These are phyloP conservation scores for Chara braunii DNA, from an alignment of 139 green algal genomes.

Conservation along the genomic window DNA sequence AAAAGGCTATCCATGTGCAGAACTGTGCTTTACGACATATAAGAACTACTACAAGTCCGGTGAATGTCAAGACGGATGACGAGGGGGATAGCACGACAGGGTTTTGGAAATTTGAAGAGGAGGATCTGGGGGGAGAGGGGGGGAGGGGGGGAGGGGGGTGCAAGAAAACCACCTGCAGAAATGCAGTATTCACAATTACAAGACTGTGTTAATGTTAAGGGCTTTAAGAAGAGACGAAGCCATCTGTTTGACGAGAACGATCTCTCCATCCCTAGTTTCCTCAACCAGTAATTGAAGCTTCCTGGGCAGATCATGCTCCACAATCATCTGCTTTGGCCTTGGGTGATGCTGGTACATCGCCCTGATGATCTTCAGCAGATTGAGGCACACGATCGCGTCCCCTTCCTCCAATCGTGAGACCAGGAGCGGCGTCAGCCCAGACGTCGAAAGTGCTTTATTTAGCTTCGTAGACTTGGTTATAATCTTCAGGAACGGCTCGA, in stretches of 20 bases:
- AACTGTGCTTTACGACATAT: too few relatives aligned
- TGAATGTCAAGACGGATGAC: too few relatives aligned
- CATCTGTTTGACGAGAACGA: slow-evolving; percentile 43
- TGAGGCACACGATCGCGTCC: slow-evolving; percentile 18
- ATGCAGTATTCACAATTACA: slow-evolving; percentile 11
- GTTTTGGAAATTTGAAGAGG: too few relatives aligned
- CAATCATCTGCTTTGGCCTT: slow-evolving; percentile 33
- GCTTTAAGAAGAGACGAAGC: slow-evolving; percentile 33
- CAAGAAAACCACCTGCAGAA: too few relatives aligned
- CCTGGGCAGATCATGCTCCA: slow-evolving; percentile 27
- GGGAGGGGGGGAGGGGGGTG: too few relatives aligned
- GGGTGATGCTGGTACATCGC: slow-evolving; percentile 47
- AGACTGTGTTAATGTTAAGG: slow-evolving; percentile 40
- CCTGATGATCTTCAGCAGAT: slow-evolving; percentile 42
- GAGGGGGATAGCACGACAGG: too few relatives aligned
- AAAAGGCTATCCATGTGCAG: too few relatives aligned
- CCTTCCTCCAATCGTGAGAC: slow-evolving; percentile 25
- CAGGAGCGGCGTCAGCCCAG: slow-evolving; percentile 18
- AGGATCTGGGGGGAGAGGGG: too few relatives aligned
- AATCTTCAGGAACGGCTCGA: slow-evolving; percentile 39
- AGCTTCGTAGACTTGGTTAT: slow-evolving; percentile 20
- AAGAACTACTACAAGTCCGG: too few relatives aligned
- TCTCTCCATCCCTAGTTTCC: slow-evolving; percentile 12
- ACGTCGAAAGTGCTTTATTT: slow-evolving; percentile 22
- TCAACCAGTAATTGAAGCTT: slow-evolving; percentile 40